A percentile compares a stretch with the other conserved stretches of the same genome.
phyloP scores from a whole-genome alignment of 2,329 filamentous ascomycete species.

The Xylaria sp. region DNA sequence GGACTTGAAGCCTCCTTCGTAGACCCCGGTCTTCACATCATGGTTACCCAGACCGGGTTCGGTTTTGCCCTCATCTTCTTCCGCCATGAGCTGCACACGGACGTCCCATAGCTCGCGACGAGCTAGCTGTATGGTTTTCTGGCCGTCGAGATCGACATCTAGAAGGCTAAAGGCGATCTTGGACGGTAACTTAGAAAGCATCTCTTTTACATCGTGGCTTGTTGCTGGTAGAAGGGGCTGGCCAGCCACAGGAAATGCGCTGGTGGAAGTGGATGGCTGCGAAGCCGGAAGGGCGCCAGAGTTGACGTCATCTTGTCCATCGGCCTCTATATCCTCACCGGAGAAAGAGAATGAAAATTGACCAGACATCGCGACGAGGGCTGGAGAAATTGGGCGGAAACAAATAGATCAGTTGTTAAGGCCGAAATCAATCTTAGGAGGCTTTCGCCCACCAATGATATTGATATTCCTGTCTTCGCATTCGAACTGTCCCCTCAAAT shows the following conservation, averaged over 20 bases:
- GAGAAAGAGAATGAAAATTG: slow-evolving; percentile 65
- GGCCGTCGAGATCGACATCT: slow-evolving; percentile 64
- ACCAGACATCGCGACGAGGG: slow-evolving; percentile 42
- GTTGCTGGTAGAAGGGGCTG: slow-evolving; percentile 63
- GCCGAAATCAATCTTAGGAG: neutral
- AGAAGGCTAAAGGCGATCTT: slow-evolving; percentile 74
- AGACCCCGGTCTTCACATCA: slow-evolving; percentile 81
- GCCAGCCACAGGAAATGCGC: slow-evolving; percentile 66
- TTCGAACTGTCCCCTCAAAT: too few species aligned
- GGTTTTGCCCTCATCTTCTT: slow-evolving; percentile 55
- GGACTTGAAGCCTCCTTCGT: slow-evolving; percentile 88
- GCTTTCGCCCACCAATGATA: neutral
- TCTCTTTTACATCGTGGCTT: slow-evolving; percentile 55
- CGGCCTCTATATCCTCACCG: slow-evolving; percentile 68
- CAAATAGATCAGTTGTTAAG: neutral
- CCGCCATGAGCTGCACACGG: slow-evolving; percentile 79
- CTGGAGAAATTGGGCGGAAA: neutral
- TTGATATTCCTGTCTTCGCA: neutral
- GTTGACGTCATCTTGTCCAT: slow-evolving; percentile 36
- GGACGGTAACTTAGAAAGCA: slow-evolving; percentile 69
- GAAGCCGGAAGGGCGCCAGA: slow-evolving; percentile 26
- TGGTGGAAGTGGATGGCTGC: slow-evolving; percentile 40
- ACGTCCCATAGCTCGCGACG: slow-evolving; percentile 83
- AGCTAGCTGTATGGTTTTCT: slow-evolving; percentile 61
- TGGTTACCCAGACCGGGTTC: slow-evolving; percentile 64